Evolutionary conservation across 2,329 filamentous ascomycete genomes (phyloP).

Genomic region (Verticillium dahliae): DNA sequence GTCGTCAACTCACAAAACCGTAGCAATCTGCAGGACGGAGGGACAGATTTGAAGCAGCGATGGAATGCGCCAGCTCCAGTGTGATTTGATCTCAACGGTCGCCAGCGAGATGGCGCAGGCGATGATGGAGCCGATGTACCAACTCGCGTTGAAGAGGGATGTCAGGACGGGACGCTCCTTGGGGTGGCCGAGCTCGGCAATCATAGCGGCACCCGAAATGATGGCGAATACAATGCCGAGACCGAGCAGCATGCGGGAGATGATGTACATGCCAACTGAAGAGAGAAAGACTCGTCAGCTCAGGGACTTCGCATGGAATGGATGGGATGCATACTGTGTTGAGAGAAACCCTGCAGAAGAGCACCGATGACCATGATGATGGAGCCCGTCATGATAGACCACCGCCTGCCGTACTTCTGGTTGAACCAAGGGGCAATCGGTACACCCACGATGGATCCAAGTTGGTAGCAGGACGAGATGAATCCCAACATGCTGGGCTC

Average conservation of each 20-base stretch:
- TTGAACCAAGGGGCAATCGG: conserved; percentile 46
- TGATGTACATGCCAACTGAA: conserved; percentile 38
- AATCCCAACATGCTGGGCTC: conserved; percentile 33
- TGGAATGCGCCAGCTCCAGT: conserved; percentile 36
- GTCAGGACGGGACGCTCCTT: conserved; percentile 53
- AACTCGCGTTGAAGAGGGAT: conserved; percentile 50
- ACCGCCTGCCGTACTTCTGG: conserved; percentile 40
- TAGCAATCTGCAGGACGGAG: conserved; percentile 30
- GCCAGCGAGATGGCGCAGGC: conserved; percentile 42
- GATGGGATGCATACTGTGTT: conserved; percentile 21
- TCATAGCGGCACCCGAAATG: conserved; percentile 48
- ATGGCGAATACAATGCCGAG: conserved; percentile 54
- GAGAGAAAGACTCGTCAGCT: background rate
- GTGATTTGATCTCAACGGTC: conserved; percentile 28
- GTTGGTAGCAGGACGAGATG: conserved; percentile 46
- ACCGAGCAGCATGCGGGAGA: conserved; percentile 50
- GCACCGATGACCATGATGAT: conserved; percentile 47
- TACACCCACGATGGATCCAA: conserved; percentile 47
- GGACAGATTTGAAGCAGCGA: conserved; percentile 37
- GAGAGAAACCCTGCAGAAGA: conserved; percentile 46
- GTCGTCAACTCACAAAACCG: conserved; percentile 27
- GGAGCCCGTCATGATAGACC: conserved; percentile 50
- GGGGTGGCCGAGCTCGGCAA: conserved; percentile 53
- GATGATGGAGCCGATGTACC: conserved; percentile 43
- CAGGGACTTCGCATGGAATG: background rate